Conservation (phyloP, 345 rosid genomes). For the Noccaea bulbosa region DNA sequence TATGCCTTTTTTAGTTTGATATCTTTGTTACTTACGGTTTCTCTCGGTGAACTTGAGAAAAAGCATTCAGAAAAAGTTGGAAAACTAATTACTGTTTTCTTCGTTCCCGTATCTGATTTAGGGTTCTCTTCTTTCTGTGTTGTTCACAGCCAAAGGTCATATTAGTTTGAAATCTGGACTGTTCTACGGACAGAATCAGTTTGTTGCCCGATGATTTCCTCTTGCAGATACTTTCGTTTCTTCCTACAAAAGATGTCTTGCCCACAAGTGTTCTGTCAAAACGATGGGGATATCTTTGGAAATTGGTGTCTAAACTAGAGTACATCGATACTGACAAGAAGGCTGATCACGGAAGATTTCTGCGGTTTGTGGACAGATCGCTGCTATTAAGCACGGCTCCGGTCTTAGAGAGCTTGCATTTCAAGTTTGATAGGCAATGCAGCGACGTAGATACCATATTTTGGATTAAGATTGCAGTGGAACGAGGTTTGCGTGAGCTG, state of each 20-base stretch:
- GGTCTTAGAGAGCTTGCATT: conserved; percentile 25
- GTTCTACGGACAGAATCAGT: too few species aligned
- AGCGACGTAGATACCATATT: conserved; percentile 11
- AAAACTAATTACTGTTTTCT: not conserved
- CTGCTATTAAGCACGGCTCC: conserved; percentile 19
- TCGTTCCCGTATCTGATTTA: not conserved
- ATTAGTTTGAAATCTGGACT: too few species aligned
- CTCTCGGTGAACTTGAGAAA: too few species aligned
- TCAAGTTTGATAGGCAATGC: conserved; percentile 4
- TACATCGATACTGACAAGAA: not conserved
- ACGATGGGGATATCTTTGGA: conserved; percentile 20
- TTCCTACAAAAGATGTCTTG: too few species aligned
- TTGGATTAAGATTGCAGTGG: conserved; percentile 17
- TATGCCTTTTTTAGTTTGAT: not conserved
- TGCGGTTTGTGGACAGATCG: conserved; percentile 15
- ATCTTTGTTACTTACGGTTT: too few species aligned
- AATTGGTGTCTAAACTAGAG: conserved; percentile 14
- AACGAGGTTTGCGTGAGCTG: conserved; percentile 28
- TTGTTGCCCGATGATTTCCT: too few species aligned
- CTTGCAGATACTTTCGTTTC: too few species aligned
- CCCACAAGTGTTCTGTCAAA: not conserved
- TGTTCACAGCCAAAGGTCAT: too few species aligned
- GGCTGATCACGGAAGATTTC: not conserved
- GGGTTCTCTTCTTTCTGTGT: not conserved
- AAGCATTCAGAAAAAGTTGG: not conserved